Evolutionary conservation across 2,329 filamentous ascomycete species (phyloP), one percentile per base, ranked within the genome.

Genomic region (Amauroascus niger): DNA sequence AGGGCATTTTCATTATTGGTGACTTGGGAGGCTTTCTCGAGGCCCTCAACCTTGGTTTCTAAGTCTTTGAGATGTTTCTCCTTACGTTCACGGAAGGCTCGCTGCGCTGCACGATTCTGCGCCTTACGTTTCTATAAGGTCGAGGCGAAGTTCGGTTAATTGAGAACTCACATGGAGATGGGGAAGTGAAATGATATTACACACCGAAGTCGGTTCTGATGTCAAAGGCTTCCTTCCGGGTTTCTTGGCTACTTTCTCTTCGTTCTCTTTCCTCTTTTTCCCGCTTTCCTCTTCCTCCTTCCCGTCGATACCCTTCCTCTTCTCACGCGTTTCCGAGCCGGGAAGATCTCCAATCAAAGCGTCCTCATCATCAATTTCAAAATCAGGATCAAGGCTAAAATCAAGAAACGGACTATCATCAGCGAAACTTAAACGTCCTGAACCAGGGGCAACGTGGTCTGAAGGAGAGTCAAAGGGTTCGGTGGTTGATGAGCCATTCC

Each of bases 181-280:
- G 4, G 11, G 44, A 45, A 20, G 14, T 22, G 44, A 32, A 37
- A 53, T 52, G 55, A 49, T 16, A 45, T 16, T 56, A 81, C 90
- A 76, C 83, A 97, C 91, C 61, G 90, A 93, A 62, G 87, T 97
- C 22, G 93, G 93, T 70, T 97, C 93, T 20, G 88, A 94, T 46
- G 88, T 97, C 64, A 97, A 77, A 18, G 91, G 93, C 76, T 98
- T 98, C 59, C 93, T 82, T 49, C 93, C 93, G 3, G 93, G 91
- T 74, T 97, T 98, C 81, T 97, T 97, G 22, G 88, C 82, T 41
- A 84, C 78, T 72, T 93, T 95, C 43, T 90, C 88, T 53, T 88
- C 83, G 55, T 84, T 82, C 70, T 95, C 89, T 56, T 87, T 81
- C 59, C 88, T 93, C 55, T 82, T 81, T 60, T 81, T 81, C 43